Conservation (phyloP, 73 alveolate genomes). For the Blepharisma stoltei region DNA sequence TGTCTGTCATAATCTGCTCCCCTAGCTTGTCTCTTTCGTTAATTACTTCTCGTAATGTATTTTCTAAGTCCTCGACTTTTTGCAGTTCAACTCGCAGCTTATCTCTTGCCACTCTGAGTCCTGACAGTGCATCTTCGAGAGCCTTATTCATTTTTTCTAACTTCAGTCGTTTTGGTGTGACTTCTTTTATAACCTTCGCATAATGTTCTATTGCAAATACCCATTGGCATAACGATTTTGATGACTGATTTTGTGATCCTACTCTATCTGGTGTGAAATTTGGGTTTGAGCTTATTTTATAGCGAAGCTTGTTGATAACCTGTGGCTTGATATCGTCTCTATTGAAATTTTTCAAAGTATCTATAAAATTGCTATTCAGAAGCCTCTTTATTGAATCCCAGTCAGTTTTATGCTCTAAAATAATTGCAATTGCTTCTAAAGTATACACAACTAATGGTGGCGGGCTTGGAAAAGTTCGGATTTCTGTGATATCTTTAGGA, state of each 20-base stretch:
- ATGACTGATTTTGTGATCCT: constrained; percentile 61
- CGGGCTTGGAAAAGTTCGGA: constrained; percentile 80
- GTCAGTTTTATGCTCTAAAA: constrained; percentile 75
- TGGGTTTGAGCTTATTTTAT: constrained; percentile 40
- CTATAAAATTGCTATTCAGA: constrained; percentile 58
- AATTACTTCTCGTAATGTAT: constrained; percentile 71
- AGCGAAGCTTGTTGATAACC: constrained; percentile 47
- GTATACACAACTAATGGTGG: constrained; percentile 78
- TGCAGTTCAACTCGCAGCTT: constrained; percentile 83
- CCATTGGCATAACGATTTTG: constrained; percentile 83
- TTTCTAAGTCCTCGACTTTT: constrained; percentile 66
- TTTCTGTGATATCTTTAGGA: constrained; percentile 84
- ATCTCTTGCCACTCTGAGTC: constrained; percentile 62
- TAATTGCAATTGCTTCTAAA: constrained; percentile 69
- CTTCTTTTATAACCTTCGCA: constrained; percentile 79
- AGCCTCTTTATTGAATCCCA: constrained; percentile 62
- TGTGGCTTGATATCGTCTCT: constrained; percentile 61
- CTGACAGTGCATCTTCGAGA: constrained; percentile 67
- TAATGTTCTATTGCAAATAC: constrained; percentile 85
- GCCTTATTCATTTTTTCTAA: constrained; percentile 68
- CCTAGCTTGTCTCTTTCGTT: constrained; percentile 76
- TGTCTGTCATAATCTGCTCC: constrained; percentile 70
- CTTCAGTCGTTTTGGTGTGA: constrained; percentile 88
- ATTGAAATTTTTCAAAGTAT: constrained; percentile 49
- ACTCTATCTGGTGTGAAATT: constrained; percentile 78